Evolutionary conservation across 2,329 filamentous ascomycete species (phyloP), one percentile per base, ranked within the genome.

Genomic region (Onygena corvina): DNA sequence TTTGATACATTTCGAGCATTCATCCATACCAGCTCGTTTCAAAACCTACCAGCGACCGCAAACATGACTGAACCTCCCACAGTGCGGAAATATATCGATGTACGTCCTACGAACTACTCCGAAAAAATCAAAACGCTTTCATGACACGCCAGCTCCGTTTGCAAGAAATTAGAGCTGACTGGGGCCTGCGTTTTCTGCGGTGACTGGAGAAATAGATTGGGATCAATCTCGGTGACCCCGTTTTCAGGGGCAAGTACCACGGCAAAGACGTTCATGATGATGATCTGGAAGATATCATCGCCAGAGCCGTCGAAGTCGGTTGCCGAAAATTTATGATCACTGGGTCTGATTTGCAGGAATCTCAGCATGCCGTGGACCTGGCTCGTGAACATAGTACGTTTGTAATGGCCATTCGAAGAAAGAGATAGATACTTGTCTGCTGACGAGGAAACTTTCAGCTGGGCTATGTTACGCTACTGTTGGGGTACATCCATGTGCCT

Each of bases 211-310:
- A 29, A 16, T 33, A 83, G 77, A 78, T 98, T 61, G 92, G 90
- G 51, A 95, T 98, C 73, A 98, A 98, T 66, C 77, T 98, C 49
- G 85, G 89, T 48, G 92, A 98, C 61, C 85, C 86, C 47, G 86
- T 95, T 52, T 98, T 90, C 66, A 77, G 79, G 42, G 92, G 92
- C 46, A 68, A 77, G 35, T 93, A 96, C 62, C 83, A 93, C 61
- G 86, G 86, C 60, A 88, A 81, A 53, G 75, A 85, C 60, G 72
- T 72, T 44, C 68, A 71, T 50, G 65, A 70, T 30, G 59, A 64
- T 57, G 69, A 71, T 49, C 54, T 71, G 20, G 59, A 65, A 33
- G 82, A 80, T 55, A 85, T 98, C 21, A 71, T 98, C n/a, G 73
- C 82, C 54, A 77, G 92, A 55, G 88, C 87, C 2, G 68, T 76